A percentile compares a stretch with the other conserved stretches of the same genome.
Evolutionary conservation across 805 yeast genomes (phyloP).

Genomic region (Suhomyces canberraensis): DNA sequence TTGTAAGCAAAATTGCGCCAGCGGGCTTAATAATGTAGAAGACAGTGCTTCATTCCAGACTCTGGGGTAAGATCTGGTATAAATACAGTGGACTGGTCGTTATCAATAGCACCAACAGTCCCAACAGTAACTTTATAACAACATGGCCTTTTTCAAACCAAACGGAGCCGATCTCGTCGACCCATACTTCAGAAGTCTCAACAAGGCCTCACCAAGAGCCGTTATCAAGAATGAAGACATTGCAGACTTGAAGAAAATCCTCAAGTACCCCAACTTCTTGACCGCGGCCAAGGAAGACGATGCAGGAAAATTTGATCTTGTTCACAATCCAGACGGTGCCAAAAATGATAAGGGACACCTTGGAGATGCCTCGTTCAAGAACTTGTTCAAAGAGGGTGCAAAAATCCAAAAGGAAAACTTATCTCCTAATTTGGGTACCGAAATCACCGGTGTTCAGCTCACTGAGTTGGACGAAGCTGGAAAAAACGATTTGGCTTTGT

Average conservation of each 20-base stretch:
- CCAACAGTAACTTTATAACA: too few relatives aligned
- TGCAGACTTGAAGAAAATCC: conserved; percentile 10
- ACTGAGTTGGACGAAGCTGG: conserved; percentile 24
- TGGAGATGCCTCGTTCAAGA: conserved; percentile 19
- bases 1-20: too few relatives aligned
- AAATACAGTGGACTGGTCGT: too few relatives aligned
- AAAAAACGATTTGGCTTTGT: conserved; percentile 25
- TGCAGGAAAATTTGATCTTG: conserved; percentile 17
- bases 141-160: too few relatives aligned
- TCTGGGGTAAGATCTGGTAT: too few relatives aligned
- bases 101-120: too few relatives aligned
- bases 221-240: conserved; percentile 6
- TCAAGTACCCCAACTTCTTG: conserved; percentile 23
- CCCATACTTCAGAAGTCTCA: conserved; percentile 2
- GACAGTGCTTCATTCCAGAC: too few relatives aligned
- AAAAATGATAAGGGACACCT: conserved; percentile 25
- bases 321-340: conserved; percentile 17
- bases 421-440: conserved; percentile 27
- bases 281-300: conserved; percentile 15
- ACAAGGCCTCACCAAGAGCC: too few relatives aligned
- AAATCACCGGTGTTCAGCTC: conserved; percentile 23
- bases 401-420: conserved; percentile 15
- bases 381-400: conserved; percentile 15
- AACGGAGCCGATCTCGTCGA: conserved; percentile 8
- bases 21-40: too few relatives aligned